Base-by-base conservation (phyloP, 495 filamentous ascomycete genomes). In the Geopyxis carbonaria region DNA sequence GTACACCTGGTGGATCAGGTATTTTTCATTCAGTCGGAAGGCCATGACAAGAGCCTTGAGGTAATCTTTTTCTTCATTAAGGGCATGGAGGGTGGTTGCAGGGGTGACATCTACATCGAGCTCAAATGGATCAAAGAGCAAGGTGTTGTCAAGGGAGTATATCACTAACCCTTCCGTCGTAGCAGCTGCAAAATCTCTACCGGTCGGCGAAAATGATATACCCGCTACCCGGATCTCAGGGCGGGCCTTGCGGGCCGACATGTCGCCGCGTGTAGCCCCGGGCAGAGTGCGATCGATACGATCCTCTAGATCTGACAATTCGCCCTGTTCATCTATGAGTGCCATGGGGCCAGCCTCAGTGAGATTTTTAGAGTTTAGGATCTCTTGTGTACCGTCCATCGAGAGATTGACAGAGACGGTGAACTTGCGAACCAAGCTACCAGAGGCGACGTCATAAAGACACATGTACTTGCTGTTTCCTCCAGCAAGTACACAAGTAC, bases 401-500 rank as follows among this genome's bases (percentile, higher is more conserved):
- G 85, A 87, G 2, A 92, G 68, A 57, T 97, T 97, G 56, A 91
- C 72, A 29, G 81, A 89, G 42, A 94, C 83, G 0, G 86, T 93
- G 53, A 76, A 95, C 46, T 93, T 93, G 49, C 87, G 92, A 39
- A 93, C 61, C n/a, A 97, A 64, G 2, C 81, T 80, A 50, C 85
- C 83, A 3, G 85, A 87, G 30, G 69, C 68, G 16, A 89, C 80
- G 34, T 89, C 84, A 58, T 97, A 97, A 38, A 97, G 63, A 53
- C 91, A 95, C 21, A 97, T 92, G 53, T 83, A 93, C 61, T 94
- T 97, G 71, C 82, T 93, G 59, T 85, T 93, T 4, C 89, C 89
- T 34, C 69, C 85, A 0, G 85, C 87, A 28, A 97, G 64, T 16
- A 95, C 66, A 56, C 86, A 94, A 39, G 71, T 76, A 28, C 89